Base-by-base conservation (phyloP, 1,139 yeast genomes). In the Spencermartinsiella ligniputridi region DNA sequence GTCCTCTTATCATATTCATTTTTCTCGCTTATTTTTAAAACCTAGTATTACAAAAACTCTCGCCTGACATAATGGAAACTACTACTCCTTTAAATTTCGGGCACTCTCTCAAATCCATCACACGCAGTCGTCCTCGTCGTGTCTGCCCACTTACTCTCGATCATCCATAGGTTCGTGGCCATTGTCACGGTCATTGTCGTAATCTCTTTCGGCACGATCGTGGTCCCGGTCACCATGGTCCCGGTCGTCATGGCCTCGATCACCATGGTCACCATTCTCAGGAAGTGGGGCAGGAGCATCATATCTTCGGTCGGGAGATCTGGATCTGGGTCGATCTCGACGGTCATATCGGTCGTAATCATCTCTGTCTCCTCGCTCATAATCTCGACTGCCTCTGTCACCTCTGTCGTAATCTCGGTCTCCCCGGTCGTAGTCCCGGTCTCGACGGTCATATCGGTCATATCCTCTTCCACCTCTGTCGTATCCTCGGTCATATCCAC, bases 401-500 rank as follows among this genome's bases (percentile, higher is more conserved):
- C 41, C 29, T 9, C 44, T n/a, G 32, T 35, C 44, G 38, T 41
- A 40, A 25, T 24, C 18, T 5, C 33, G 17, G n/a, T n/a, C n/a
- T 21, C 34, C 45, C 12, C 49, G 22, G 37, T 44, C 45, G 30
- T 21, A 16, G 22, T 29, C 42, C 3, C 45, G 38, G 25, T 35
- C 42, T 12, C 42, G 38, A 6, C 45, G 41, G 32, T 41, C 44
- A 8, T 38, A 25, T 12, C 44, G 41, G n/a, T 40, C 40, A 30
- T 45, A 43, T 9, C 46, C 46, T 16, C 52, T 42, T 15, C 46
- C 45, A 22, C 47, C 51, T 18, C 50, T 40, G 37, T 51, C 48
- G 32, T 27, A 27, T 32, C 49, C 48, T 33, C 47, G 45, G 35
- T 56, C 50, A 19, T 50, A 44, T 35, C 48, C 54, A 13, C 56